Evolutionary conservation across 495 filamentous ascomycete genomes (phyloP).

Genomic region (Xylaria grammica): DNA sequence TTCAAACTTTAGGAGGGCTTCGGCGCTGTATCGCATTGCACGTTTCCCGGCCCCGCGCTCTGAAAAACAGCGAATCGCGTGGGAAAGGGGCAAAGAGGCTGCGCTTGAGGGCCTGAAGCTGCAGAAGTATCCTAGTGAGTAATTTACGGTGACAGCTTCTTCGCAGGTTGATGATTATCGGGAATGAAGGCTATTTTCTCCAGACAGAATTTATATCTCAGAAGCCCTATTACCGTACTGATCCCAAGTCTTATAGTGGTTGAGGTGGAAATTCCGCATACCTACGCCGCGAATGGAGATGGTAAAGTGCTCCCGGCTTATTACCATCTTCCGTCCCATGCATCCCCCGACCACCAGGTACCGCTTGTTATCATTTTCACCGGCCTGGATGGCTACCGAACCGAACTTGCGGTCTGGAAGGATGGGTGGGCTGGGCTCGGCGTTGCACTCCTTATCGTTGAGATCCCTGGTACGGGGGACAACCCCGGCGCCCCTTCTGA

Average conservation of each 20-base stretch:
- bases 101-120: constrained; percentile 51
- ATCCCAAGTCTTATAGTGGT: no score
- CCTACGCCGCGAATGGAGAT: constrained; percentile 51
- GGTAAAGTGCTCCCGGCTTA: constrained; percentile 61
- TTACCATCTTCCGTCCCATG: constrained; percentile 56
- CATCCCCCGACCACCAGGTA: constrained; percentile 37
- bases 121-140: constrained; percentile 57
- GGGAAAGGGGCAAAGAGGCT: constrained; percentile 59
- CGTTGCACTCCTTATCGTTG: constrained; percentile 62
- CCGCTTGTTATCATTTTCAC: constrained; percentile 71
- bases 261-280: constrained; percentile 65
- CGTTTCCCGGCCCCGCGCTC: constrained; percentile 60
- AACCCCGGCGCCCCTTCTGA: constrained; percentile 62
- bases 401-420: constrained; percentile 69
- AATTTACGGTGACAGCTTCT: no score
- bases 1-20: constrained; percentile 58
- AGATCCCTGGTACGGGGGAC: constrained; percentile 79
- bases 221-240: no score
- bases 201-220: no score
- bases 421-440: constrained; percentile 61
- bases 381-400: constrained; percentile 75
- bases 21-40: constrained; percentile 72
- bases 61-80: constrained; percentile 59
- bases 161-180: no score
- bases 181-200: no score